Evolutionary conservation across 2,329 filamentous ascomycete species (phyloP).

Genomic region (Colletotrichum aenigma): DNA sequence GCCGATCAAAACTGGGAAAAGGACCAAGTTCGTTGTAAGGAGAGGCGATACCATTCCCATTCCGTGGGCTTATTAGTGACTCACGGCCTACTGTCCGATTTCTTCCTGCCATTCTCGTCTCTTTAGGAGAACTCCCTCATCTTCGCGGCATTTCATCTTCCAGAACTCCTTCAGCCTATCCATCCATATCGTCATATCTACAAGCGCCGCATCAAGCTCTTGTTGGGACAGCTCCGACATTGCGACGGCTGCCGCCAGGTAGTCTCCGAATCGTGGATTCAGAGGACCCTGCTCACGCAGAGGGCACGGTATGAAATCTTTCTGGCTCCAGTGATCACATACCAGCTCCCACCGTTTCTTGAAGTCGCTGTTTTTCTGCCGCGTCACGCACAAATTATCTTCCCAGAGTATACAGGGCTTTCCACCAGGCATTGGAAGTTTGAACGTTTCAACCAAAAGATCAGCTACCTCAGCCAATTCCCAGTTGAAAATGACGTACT

Average conservation of each 20-base stretch:
- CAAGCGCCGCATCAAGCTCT: neutral
- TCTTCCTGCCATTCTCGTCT: neutral
- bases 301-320: accelerated
- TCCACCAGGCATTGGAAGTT: neutral
- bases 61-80: neutral
- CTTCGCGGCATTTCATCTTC: neutral
- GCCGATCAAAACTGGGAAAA: too few species aligned
- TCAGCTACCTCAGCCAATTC: neutral
- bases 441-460: neutral
- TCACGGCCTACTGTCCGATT: neutral
- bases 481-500: neutral
- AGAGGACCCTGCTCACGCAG: neutral
- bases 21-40: too few species aligned
- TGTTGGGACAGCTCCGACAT: neutral
- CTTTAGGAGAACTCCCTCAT: neutral
- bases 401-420: neutral
- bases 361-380: neutral
- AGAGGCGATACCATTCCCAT: neutral
- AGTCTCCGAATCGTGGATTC: neutral
- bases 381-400: neutral
- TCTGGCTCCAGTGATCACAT: accelerated
- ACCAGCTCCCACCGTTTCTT: accelerated
- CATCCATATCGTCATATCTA: neutral
- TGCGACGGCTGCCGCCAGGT: neutral
- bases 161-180: neutral